Evolutionary conservation across 371 early-diverging fungal species (phyloP).

Genomic region (Mucor piriformis): DNA sequence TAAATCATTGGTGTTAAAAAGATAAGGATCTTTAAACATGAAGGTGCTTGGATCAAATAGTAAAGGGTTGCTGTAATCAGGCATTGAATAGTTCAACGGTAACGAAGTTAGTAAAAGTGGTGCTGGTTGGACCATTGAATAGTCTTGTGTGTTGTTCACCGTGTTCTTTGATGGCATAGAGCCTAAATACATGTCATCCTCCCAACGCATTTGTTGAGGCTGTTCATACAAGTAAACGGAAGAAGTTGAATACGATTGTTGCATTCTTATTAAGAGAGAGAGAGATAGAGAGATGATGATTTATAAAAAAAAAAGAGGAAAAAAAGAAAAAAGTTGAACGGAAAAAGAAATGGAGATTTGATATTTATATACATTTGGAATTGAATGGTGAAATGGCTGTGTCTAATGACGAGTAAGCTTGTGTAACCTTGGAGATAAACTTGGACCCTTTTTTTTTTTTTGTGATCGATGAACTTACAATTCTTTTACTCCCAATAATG

Average conservation of each 20-base stretch:
- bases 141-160: background rate
- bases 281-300: background rate
- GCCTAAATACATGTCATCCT: background rate
- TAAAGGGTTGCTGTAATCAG: background rate
- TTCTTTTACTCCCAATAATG: background rate
- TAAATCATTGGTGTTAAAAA: background rate
- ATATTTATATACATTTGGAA: constrained; percentile 8
- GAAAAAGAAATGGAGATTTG: background rate
- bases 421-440: background rate
- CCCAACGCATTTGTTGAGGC: background rate
- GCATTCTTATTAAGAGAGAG: constrained; percentile 3
- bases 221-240: constrained; percentile 2
- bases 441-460: background rate
- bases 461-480: background rate
- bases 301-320: background rate
- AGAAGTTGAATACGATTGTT: background rate
- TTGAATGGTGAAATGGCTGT: constrained; percentile 21
- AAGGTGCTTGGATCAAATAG: background rate
- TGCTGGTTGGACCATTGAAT: background rate
- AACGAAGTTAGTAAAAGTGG: constrained; percentile 2
- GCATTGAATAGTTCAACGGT: background rate
- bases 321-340: background rate
- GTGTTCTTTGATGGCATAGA: background rate
- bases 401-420: constrained; percentile 16
- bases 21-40: constrained; percentile 5